Evolutionary conservation across 2,329 filamentous ascomycete genomes (phyloP), one percentile per base, ranked within the genome.

Genomic region (Stagonosporopsis cucurbitacearum): DNA sequence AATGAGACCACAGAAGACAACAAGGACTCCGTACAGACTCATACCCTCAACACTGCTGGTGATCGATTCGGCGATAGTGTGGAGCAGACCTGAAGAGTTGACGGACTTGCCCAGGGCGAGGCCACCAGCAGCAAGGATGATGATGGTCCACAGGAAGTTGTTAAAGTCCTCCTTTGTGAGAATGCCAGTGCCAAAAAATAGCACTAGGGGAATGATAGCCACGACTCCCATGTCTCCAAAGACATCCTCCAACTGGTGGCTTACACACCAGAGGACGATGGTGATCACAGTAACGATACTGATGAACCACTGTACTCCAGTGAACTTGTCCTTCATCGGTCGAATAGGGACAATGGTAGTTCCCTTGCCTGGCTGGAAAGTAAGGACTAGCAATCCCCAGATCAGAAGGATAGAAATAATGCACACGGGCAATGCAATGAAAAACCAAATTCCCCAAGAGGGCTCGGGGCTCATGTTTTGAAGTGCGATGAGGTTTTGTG

Each of bases 111-210:
- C 95, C 0, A 99, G 86, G 1, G 92, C 92, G 30, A 99, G 80
- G 7, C 95, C 95, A 42, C 95, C 95, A 0, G 95, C 94, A 0
- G 95, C 95, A 19, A 99, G 88, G 69, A 99, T 98, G 77, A 99
- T 97, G 77, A 99, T 99, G 19, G 96, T 99, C 95, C 95, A 99
- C 35, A 97, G 89, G 77, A 99, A 99, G 77, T 99, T 99, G 81
- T 99, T 99, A 75, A 99, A 99, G 78, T 99, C 95, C 77, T 98
- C 95, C 78, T 98, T 99, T 44, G 93, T 98, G 28, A 99, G 82
- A 64, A 98, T 94, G 11, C 95, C 95, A 2, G 92, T 93, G 50
- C 95, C 95, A 68, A 99, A 99, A 83, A 99, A 99, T 37, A 97
- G 82, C 3, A 96, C 90, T 47, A 99, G 89, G 6, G 95, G 95